These are phyloP conservation scores for Typha latifolia DNA, from an alignment of 176 grass and related monocot species.

Conservation along the genomic window DNA sequence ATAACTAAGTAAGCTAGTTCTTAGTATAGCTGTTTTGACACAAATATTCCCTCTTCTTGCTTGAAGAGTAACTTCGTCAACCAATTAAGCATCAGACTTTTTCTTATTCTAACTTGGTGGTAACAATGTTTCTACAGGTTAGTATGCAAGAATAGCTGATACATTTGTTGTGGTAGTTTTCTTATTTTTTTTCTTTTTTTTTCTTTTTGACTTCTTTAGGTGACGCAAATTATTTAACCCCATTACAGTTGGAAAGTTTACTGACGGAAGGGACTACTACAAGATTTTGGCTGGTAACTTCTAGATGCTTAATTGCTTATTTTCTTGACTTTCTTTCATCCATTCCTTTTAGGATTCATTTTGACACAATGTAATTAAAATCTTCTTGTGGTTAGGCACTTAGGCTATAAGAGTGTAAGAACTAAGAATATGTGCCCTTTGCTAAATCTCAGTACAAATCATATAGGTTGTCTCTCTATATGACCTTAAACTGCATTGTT, in stretches of 20 bases:
- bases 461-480: no score
- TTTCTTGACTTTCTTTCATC: constrained; percentile 13
- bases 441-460: no score
- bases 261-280: constrained; percentile 66
- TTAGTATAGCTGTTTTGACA: no score
- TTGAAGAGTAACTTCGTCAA: no score
- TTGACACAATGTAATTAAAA: no score
- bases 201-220: constrained; percentile 30
- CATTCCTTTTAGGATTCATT: neutral
- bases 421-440: no score
- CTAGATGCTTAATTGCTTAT: constrained; percentile 5
- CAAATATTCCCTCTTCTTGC: no score
- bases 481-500: no score
- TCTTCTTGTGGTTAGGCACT: no score
- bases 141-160: neutral
- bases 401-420: no score
- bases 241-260: constrained; percentile 76
- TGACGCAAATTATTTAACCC: constrained; percentile 70
- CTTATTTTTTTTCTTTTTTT: constrained; percentile 2
- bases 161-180: neutral
- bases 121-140: neutral
- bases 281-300: constrained; percentile 81
- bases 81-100: neutral
- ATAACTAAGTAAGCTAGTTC: no score
- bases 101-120: neutral